A percentile compares a stretch with the other conserved stretches of the same genome.
phyloP scores from a whole-genome alignment of 2,329 filamentous ascomycete species.

The Pestalotiopsis sp. region DNA sequence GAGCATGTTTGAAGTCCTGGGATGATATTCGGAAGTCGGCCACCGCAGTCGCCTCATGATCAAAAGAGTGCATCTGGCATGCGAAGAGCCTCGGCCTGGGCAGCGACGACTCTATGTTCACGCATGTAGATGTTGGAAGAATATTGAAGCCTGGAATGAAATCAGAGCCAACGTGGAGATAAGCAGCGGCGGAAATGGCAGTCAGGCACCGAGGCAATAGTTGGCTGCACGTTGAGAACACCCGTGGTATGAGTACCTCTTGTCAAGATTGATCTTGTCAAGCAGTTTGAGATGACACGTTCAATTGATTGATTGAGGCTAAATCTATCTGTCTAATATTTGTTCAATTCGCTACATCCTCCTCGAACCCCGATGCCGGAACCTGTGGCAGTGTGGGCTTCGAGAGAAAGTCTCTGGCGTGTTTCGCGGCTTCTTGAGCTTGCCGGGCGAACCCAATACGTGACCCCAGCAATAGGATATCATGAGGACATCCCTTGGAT shows the following conservation, averaged over 20 bases:
- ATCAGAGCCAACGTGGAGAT: neutral
- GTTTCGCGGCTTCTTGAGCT: neutral
- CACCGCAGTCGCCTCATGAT: neutral
- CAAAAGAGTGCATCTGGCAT: neutral
- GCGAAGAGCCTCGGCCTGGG: neutral
- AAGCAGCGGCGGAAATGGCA: neutral
- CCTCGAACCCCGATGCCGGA: neutral
- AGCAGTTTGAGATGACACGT: neutral
- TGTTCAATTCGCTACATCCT: neutral
- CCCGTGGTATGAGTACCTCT: neutral
- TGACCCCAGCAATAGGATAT: neutral
- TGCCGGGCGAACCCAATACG: neutral
- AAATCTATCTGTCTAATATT: neutral
- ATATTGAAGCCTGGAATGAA: neutral
- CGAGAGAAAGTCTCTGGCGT: neutral
- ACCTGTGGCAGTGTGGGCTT: neutral
- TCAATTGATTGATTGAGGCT: neutral
- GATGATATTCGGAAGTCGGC: neutral
- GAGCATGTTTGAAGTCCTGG: neutral
- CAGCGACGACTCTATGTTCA: neutral
- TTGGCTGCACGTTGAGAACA: neutral
- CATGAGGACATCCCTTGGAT: conserved; percentile 2
- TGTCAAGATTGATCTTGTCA: neutral
- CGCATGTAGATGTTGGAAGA: neutral
- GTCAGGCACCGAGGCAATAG: neutral